Base-by-base conservation (phyloP, 208 protist species). In the Acanthamoeba healyi region DNA sequence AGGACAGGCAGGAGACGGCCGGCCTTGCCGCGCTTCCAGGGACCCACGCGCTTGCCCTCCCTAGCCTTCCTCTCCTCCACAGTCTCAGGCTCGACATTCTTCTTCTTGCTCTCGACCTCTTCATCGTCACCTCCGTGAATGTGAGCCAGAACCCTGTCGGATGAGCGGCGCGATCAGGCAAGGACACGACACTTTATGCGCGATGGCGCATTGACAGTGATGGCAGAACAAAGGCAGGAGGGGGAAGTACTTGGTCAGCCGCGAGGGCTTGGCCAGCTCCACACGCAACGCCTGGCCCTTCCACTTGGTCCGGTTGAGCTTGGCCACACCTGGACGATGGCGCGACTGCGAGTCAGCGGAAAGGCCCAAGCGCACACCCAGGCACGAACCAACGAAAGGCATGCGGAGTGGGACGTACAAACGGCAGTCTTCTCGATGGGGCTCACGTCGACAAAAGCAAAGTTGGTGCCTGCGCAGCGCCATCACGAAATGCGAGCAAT, bases 11-110 rank as follows among this genome's bases (percentile, higher is more conserved):
- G 40, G 19, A 79, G 70, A 17, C 70, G 70, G 4, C 70, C 70
- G 38, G 70, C 70, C 40, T 79, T 79, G 70, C 70, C 70, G 70
- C 70, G 70, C 70, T 79, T 79, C 70, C 70, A 79, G 15, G 70
- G 70, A 1, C 70, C 70, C 38, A 79, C 40, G 19, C 40, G 70
- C 70, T 79, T 79, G 70, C 70, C 70, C 70, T 79, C 70, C 70
- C 46, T 79, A 36, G 36, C 40, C n/a, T 36, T 36, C 61, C 36
- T 67, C 61, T 67, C 29, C 61, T 12, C 61, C 10, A 12, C 61
- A 10, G 19, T 79, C 70, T 79, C 70, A 19, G 22, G 26, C 70
- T n/a, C 26, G 61, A 12, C n/a, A 24, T 67, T 19, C 61, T 67
- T 19, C n/a, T 36, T 36, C 10, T 15, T 15, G 49, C n/a, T 70